Conservation (phyloP, 2,329 filamentous ascomycete genomes). For the Colletotrichum sojae region DNA sequence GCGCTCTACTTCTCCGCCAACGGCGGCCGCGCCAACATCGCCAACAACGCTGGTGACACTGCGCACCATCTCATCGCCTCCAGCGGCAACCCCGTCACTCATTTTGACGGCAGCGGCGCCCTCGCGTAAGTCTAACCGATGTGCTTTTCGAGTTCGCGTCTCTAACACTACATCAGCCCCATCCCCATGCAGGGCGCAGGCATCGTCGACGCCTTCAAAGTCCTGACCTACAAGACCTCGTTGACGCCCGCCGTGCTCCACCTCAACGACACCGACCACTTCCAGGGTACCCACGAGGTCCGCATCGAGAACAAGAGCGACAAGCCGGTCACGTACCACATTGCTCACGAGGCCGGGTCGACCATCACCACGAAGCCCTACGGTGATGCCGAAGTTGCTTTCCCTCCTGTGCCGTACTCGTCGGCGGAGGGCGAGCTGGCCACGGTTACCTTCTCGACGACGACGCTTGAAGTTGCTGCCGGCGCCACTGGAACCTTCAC, state of each 20-base stretch:
- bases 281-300: conserved; percentile 63
- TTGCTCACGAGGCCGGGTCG: conserved; percentile 64
- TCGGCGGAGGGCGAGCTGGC: conserved; percentile 54
- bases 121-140: conserved; percentile 22
- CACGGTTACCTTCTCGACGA: conserved; percentile 56
- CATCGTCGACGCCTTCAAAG: conserved; percentile 68
- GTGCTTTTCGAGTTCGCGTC: background rate
- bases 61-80: conserved; percentile 12
- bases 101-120: conserved; percentile 25
- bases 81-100: conserved; percentile 31
- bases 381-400: conserved; percentile 44
- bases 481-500: conserved; percentile 59
- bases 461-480: conserved; percentile 58
- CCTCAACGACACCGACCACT: conserved; percentile 75
- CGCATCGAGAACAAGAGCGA: conserved; percentile 67
- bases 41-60: conserved; percentile 4
- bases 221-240: conserved; percentile 51
- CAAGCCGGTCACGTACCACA: conserved; percentile 63
- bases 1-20: conserved; percentile 46
- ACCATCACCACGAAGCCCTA: conserved; percentile 67
- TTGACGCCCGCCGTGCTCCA: conserved; percentile 65
- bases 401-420: conserved; percentile 57
- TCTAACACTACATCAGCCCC: background rate
- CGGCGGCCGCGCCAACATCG: conserved; percentile 36
- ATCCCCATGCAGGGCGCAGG: conserved; percentile 60